These are phyloP conservation scores for Schizophyllum amplum DNA, from an alignment of 1,284 basidiomycete genomes.

Conservation along the genomic window DNA sequence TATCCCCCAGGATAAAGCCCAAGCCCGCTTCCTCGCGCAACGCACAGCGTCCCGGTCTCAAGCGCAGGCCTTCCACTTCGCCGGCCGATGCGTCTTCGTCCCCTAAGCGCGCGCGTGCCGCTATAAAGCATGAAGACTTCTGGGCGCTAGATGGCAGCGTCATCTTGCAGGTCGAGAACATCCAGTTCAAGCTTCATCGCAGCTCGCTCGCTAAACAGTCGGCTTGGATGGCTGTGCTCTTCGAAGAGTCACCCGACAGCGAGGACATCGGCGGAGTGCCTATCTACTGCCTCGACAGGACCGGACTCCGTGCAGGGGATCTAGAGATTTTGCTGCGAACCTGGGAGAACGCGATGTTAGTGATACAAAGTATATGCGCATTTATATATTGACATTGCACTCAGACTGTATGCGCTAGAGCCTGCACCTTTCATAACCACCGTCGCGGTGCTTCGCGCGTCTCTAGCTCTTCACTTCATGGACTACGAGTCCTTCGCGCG, in stretches of 20 bases:
- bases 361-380: not conserved
- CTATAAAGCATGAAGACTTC: not conserved
- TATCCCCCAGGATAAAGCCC: not conserved
- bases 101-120: not conserved
- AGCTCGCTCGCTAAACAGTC: conserved; percentile 27
- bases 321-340: conserved; percentile 15
- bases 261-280: conserved; percentile 3
- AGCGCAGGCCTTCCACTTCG: not conserved
- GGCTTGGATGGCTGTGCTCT: conserved; percentile 24
- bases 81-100: not conserved
- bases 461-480: conserved; percentile 13
- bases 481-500: conserved; percentile 14
- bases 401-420: conserved; percentile 11
- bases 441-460: conserved; percentile 15
- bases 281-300: conserved; percentile 9
- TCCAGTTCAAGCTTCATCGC: conserved; percentile 26
- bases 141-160: conserved; percentile 25
- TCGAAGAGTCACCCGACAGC: conserved; percentile 10
- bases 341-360: conserved; percentile 17
- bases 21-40: not conserved
- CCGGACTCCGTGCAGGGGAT: conserved; percentile 12
- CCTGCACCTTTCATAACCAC: conserved; percentile 13
- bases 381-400: not conserved
- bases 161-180: conserved; percentile 22
- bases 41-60: not conserved